Evolutionary conservation across 176 grass and related monocot genomes (phyloP), one percentile per base, ranked within the genome.

Genomic region (Tuctoria greenei): DNA sequence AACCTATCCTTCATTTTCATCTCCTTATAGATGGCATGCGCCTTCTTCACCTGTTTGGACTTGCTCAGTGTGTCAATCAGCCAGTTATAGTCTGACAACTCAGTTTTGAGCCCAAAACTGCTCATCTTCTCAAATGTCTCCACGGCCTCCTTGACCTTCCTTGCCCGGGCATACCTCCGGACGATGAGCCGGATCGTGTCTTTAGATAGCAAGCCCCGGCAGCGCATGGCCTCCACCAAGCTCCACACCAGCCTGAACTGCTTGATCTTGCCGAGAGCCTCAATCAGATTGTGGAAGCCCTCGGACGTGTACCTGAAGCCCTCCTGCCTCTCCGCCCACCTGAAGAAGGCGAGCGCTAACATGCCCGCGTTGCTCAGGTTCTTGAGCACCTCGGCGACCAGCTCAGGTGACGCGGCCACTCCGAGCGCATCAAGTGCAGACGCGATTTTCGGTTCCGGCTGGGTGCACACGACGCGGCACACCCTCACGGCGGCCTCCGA

Each of bases 261-360:
- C 37, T 92, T 92, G 64, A 92, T 92, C 79, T 93, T 93, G 14
- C 87, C 87, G 11, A 93, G 91, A 18, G 91, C 87, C 63, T 93
- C 91, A 7, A 93, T 93, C 42, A 93, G 61, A 61, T 90, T 66
- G 75, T 93, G 91, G 78, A 84, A 90, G 69, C 81, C 46, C 27
- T 85, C 87, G 1, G 84, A 14, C 9, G 81, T 87, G 45, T 93
- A 80, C 36, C 54, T 40, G 34, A 93, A 93, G 55, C 81, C 84
- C 10, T 90, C 38, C 75, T 87, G 87, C 40, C 80, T 90, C 87
- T 93, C 87, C 0, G 87, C 91, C 91, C 91, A 93, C 21, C 81
- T 74, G 73, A 93, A 93, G 78, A 93, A 93, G 18, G 69, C 34
- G 24, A 87, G 81, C 5, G 87, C 84, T 1, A 90, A 71, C 12